Evolutionary conservation across 2,329 filamentous ascomycete species (phyloP).

Genomic region (Fusarium equiseti): DNA sequence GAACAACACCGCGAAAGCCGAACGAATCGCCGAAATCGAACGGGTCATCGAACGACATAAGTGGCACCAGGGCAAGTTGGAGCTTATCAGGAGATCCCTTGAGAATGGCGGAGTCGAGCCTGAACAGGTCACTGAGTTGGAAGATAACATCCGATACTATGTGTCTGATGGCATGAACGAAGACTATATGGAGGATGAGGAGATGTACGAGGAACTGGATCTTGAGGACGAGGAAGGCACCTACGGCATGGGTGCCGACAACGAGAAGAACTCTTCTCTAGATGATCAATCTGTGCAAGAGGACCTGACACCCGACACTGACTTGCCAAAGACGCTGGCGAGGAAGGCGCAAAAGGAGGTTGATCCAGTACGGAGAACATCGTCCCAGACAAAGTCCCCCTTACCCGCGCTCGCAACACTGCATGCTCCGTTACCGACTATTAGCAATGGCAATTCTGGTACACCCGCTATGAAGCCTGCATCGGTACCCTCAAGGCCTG

Average conservation of each 20-base stretch:
- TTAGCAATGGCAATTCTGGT: slow-evolving; percentile 67
- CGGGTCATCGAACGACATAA: slow-evolving; percentile 90
- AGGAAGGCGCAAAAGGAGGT: slow-evolving; percentile 73
- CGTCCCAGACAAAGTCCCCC: slow-evolving; percentile 91
- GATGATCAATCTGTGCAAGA: slow-evolving; percentile 94
- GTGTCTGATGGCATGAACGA: slow-evolving; percentile 89
- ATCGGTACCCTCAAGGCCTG: slow-evolving; percentile 82
- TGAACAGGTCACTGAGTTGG: slow-evolving; percentile 86
- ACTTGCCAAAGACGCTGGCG: slow-evolving; percentile 58
- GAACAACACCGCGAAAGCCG: slow-evolving; percentile 83
- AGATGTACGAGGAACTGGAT: slow-evolving; percentile 93
- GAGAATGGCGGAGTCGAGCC: slow-evolving; percentile 93
- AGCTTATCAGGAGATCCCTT: slow-evolving; percentile 87
- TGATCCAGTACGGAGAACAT: slow-evolving; percentile 73
- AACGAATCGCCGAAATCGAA: slow-evolving; percentile 89
- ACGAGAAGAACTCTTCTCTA: slow-evolving; percentile 92
- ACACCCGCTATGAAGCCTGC: slow-evolving; percentile 89
- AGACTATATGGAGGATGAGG: slow-evolving; percentile 94
- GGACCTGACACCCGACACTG: slow-evolving; percentile 73
- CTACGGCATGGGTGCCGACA: slow-evolving; percentile 83
- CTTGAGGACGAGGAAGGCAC: slow-evolving; percentile 91
- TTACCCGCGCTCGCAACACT: slow-evolving; percentile 92
- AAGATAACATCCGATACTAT: slow-evolving; percentile 95
- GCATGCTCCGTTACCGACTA: slow-evolving; percentile 76
- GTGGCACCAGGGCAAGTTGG: slow-evolving; percentile 94